Evolutionary conservation across 305 asterid genomes (phyloP), one percentile per base, ranked within the genome.

Genomic region (Fraxinus platypoda): DNA sequence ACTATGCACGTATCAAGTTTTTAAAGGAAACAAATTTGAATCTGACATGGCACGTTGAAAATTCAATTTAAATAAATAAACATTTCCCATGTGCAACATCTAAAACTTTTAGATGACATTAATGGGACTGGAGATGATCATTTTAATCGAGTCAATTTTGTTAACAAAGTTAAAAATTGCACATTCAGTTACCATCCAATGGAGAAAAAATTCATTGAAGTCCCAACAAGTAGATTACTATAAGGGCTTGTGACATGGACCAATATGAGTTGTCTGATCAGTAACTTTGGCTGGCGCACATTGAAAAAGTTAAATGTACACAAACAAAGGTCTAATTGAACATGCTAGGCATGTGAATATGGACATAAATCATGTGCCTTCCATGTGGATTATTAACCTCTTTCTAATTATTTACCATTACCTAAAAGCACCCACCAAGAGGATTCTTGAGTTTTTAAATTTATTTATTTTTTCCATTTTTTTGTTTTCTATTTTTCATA

Each of bases 311-410:
- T 90, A 91, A 88, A 88, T 81, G 80, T 79, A 88, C 88, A 89
- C 90, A 84, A 90, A 52, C 7, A 52, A 52, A 91, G 88, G 92
- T 86, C 87, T 87, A 92, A 89, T 87, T 88, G 94, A 91, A 93
- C 93, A 92, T 93, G 96, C 92, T 85, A 68, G 90, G 93, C 98
- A 95, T 95, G 98, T 95, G 98, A 90, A 90, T 84, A 64, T 90
- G 85, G 94, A 92, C 96, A 92, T 86, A 89, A 81, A 88, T 90
- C 97, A 93, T 92, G 97, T 93, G 97, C 89, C 91, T 71, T 88
- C 97, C 98, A 52, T 17, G 62, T 52, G 62, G 62, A 52, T 52
- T 52, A 52, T 17, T 52, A 49, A 52, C 62, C 23, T 52, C 21
- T 52, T 80, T 68, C 30, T 30, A 57, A 30, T 81, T 70, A 82